Base-by-base conservation (phyloP, 257 asterid genomes). In the Cynanchum wilfordii region DNA sequence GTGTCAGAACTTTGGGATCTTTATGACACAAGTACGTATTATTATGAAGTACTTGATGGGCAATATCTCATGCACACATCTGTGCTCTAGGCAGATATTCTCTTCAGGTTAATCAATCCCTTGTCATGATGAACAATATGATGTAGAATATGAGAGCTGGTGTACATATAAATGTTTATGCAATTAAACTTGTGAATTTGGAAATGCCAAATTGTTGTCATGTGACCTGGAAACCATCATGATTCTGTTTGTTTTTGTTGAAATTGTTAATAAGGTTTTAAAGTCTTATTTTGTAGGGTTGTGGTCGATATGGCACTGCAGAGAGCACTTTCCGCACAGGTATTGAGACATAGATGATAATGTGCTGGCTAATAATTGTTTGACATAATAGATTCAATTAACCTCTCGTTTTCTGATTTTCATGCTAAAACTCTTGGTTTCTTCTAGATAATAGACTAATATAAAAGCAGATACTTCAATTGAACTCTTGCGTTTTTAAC, bases 311-410 rank as follows among this genome's bases (percentile, higher is more conserved):
- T 87, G 93, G 88, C 62, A 73, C 69, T 74, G 90, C 80, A 58
- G 91, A 88, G 79, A 76, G 85, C 81, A 84, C 83, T 82, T 57
- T 83, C 74, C 84, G 87, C 45, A 67, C 97, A 89, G 99, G 99
- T 94, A 88, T 75, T 36, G 60, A 38, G 17, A 47, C 20, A 27
- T 22, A 51, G 36, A 17, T 45, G 22, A 45, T 66, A 1, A 15
- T 17, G 20, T 36, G 19, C 20, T 71, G 27, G 11, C 36, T 22
- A 64, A 47, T 54, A 12, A 10, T 33, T 49, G 36, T 52, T 51
- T 60, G 50, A 13, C 22, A 50, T 59, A 58, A 36, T 58, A 73
- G 40, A 24, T 38, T 19, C 27, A 16, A 42, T 71, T n/a, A 19
- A 54, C 25, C 63, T 8, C 27, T n/a, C 44, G 13, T 54, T 29